phyloP scores from a whole-genome alignment of 2,329 filamentous ascomycete genomes.

The Aspergillus sp. region DNA sequence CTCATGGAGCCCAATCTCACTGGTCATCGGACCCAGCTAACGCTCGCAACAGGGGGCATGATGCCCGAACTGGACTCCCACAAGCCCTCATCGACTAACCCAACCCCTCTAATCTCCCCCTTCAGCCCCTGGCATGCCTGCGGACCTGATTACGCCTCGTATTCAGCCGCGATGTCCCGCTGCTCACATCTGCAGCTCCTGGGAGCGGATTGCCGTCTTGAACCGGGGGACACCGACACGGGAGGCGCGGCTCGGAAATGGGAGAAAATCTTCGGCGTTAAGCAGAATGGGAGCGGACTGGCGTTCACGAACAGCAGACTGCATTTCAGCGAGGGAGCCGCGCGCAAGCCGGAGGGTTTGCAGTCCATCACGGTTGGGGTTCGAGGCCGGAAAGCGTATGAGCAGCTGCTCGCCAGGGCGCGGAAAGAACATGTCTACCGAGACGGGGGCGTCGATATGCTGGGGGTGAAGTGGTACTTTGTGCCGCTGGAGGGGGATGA shows the following conservation, averaged over 20 bases:
- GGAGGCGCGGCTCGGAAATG: conserved; percentile 17
- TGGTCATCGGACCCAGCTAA: no score
- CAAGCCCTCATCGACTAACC: conserved; percentile 20
- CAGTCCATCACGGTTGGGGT: neutral
- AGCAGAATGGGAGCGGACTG: neutral
- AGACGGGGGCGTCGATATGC: neutral
- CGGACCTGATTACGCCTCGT: conserved; percentile 25
- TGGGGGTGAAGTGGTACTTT: neutral
- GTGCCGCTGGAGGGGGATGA: neutral
- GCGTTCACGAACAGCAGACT: neutral
- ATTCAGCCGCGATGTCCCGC: conserved; percentile 25
- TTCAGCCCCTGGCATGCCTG: conserved; percentile 40
- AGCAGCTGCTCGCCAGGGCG: neutral
- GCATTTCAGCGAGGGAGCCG: neutral
- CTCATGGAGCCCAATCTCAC: no score
- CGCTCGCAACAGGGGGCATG: conserved; percentile 25
- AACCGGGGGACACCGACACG: neutral
- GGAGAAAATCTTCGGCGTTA: conserved; percentile 31
- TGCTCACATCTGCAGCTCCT: neutral
- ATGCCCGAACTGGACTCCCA: conserved; percentile 39
- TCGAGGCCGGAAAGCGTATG: neutral
- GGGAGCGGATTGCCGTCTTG: neutral
- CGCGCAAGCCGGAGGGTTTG: neutral
- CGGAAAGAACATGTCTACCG: neutral
- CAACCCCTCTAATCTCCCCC: conserved; percentile 26